Conservation (phyloP, 225 moss, liverwort and hornwort species). For the Neckera pumila region DNA sequence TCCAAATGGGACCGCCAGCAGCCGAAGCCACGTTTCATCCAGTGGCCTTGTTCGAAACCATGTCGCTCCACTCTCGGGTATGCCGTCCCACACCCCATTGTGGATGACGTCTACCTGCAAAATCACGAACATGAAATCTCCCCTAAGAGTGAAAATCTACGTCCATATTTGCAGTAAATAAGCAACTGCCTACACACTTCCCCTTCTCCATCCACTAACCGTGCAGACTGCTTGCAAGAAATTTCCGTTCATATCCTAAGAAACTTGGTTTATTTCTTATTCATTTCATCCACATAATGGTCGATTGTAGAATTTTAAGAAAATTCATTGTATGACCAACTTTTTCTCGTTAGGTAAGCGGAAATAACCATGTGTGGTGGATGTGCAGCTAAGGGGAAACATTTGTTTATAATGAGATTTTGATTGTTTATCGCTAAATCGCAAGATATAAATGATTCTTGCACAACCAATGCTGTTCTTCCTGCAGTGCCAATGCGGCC, state of each 20-base stretch:
- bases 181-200: not conserved
- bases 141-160: not conserved
- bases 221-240: not conserved
- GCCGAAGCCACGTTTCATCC: slow-evolving; percentile 54
- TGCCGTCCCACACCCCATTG: slow-evolving; percentile 62
- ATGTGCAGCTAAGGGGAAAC: not conserved
- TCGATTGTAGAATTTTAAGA: not conserved
- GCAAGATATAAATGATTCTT: not conserved
- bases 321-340: not conserved
- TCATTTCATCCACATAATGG: not conserved
- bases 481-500: not conserved
- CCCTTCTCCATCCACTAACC: not conserved
- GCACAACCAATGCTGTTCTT: not conserved
- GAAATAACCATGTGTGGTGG: not conserved
- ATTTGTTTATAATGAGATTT: not conserved
- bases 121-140: not conserved
- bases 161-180: not conserved
- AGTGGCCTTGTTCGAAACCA: slow-evolving; percentile 75
- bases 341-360: not conserved
- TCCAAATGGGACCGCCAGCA: slow-evolving; percentile 67
- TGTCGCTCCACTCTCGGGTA: slow-evolving; percentile 62
- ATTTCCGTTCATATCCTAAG: not conserved
- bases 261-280: not conserved
- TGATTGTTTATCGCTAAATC: not conserved
- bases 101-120: slow-evolving; percentile 68